phyloP scores from a whole-genome alignment of 768 basidiomycete species.

The Gyrodon lividus region DNA sequence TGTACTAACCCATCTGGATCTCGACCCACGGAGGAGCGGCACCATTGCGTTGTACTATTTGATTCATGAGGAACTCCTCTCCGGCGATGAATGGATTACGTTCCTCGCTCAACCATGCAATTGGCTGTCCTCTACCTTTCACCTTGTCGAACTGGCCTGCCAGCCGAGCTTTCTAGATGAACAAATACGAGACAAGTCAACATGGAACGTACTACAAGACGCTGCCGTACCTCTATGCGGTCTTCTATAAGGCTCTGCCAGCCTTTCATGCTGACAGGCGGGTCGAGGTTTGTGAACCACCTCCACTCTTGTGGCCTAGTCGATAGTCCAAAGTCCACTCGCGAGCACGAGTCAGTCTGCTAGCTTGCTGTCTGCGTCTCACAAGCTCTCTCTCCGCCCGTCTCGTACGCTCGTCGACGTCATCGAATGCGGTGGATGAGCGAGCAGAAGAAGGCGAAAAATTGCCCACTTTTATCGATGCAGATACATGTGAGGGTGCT shows the following conservation, averaged over 20 bases:
- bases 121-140: slow-evolving; percentile 61
- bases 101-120: slow-evolving; percentile 43
- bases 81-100: slow-evolving; percentile 67
- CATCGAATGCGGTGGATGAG: slow-evolving; percentile 13
- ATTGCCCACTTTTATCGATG: slow-evolving; percentile 54
- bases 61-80: slow-evolving; percentile 84
- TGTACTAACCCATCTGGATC: slow-evolving; percentile 59
- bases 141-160: slow-evolving; percentile 73
- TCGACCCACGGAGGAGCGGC: slow-evolving; percentile 87
- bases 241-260: slow-evolving; percentile 79
- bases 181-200: not conserved
- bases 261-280: slow-evolving; percentile 66
- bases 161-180: slow-evolving; percentile 54
- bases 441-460: slow-evolving; percentile 33
- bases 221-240: slow-evolving; percentile 63
- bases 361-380: slow-evolving; percentile 53
- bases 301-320: slow-evolving; percentile 48
- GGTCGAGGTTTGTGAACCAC: slow-evolving; percentile 7
- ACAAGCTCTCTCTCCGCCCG: slow-evolving; percentile 48
- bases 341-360: slow-evolving; percentile 57
- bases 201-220: not conserved
- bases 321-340: slow-evolving; percentile 79
- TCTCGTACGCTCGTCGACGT: slow-evolving; percentile 38
- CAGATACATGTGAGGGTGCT: slow-evolving; percentile 51
- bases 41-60: slow-evolving; percentile 80